Base-by-base conservation (phyloP, 164 flowering plant species). In the Magnolia officinalis region DNA sequence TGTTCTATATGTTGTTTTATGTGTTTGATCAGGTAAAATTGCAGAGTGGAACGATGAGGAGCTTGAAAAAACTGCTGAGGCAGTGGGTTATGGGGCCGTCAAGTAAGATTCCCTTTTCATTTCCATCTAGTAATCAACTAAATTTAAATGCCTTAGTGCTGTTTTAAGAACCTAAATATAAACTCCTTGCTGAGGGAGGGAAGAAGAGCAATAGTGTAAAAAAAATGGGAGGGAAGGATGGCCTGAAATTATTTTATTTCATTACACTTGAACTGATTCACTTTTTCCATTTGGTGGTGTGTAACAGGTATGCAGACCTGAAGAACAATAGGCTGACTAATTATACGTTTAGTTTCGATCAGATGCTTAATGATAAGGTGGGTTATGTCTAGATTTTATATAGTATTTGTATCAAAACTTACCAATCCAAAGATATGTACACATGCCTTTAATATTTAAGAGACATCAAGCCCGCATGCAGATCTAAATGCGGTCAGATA, bases 1-100 rank as follows among this genome's bases (percentile, higher is more conserved):
- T 70, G 49, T n/a, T 66, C 10, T 63, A 1, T 58, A 29, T 51
- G 8, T 20, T 13, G 51, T 71, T 20, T 69, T 76, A 11, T 20
- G n/a, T n/a, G 73, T 73, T 74, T 78, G 63, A 51, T 37, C 84
- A 96, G 99, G 92, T 71, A 92, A 87, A 82, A 90, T 76, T 72
- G 79, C 82, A 65, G 95, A 89, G 75, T 96, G 96, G 96, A 89
- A 91, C 2, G 86, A 81, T 50, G 91, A 92, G 82, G 96, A 94
- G 85, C 88, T 96, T 66, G 95, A 89, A 50, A 77, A 87, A 83
- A 91, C 93, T 73, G 97, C 99, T 49, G 98, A 92, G 83, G 96
- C 95, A 21, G 82, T 94, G 71, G 99, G 99, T 80, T 96, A 96
- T 87, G 95, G 98, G n/a, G 99, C 99, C 73, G 91, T 94, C n/a